These are phyloP conservation scores for Quercus wislizeni DNA, from an alignment of 306 rosid species.

Conservation along the genomic window DNA sequence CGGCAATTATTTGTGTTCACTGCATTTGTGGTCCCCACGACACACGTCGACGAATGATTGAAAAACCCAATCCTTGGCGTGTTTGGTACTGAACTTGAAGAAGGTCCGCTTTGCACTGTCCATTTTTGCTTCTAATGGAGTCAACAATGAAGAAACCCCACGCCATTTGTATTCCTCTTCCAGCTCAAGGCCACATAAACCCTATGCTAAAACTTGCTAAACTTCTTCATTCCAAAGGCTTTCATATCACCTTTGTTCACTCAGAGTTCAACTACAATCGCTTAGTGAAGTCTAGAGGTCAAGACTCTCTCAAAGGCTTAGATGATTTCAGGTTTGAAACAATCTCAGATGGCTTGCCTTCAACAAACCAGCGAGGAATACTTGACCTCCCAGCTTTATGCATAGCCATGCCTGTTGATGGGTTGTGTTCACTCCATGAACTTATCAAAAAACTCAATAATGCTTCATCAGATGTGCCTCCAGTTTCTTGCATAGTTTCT, in stretches of 20 bases:
- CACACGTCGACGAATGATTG: too few relatives aligned
- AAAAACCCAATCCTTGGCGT: too few relatives aligned
- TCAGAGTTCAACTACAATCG: slow-evolving; percentile 29
- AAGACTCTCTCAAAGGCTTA: slow-evolving; percentile 10
- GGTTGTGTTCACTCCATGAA: slow-evolving; percentile 27
- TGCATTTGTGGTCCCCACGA: too few relatives aligned
- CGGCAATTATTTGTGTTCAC: too few relatives aligned
- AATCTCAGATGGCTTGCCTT: slow-evolving; percentile 44
- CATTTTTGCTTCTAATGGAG: too few relatives aligned
- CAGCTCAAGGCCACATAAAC: slow-evolving; percentile 55
- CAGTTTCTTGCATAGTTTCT: slow-evolving; percentile 36
- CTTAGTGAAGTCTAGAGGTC: slow-evolving; percentile 24
- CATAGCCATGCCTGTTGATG: background rate
- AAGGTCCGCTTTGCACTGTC: too few relatives aligned
- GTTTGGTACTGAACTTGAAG: too few relatives aligned
- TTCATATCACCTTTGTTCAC: slow-evolving; percentile 43
- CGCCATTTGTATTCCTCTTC: slow-evolving; percentile 42
- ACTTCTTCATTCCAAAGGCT: slow-evolving; percentile 43
- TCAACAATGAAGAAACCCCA: slow-evolving; percentile 17
- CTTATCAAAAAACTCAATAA: slow-evolving; percentile 24
- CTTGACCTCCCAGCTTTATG: slow-evolving; percentile 30
- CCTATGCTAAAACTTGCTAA: slow-evolving; percentile 47
- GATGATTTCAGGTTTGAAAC: slow-evolving; percentile 35
- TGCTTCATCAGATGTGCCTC: slow-evolving; percentile 24
- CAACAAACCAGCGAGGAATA: slow-evolving; percentile 23